Evolutionary conservation across 257 asterid species (phyloP).

Genomic region (Vinca minor): DNA sequence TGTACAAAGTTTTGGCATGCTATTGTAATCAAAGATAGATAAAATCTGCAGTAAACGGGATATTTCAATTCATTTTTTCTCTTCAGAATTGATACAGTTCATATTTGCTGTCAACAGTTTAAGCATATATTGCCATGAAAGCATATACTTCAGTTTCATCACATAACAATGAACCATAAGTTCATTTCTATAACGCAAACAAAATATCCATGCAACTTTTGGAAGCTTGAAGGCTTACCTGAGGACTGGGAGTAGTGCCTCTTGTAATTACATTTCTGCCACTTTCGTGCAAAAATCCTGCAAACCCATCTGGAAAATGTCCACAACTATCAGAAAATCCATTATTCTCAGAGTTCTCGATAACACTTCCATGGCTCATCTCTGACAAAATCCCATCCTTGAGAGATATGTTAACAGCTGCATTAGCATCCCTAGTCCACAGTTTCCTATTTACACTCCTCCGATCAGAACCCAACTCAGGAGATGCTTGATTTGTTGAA

Average conservation of each 20-base stretch:
- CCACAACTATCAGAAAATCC: constrained; percentile 31
- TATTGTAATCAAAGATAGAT: not conserved
- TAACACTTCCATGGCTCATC: constrained; percentile 27
- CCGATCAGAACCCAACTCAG: constrained; percentile 21
- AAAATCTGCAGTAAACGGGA: not conserved
- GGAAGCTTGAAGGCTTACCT: constrained; percentile 30
- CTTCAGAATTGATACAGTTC: not conserved
- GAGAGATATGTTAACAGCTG: constrained; percentile 61
- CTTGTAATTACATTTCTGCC: constrained; percentile 27
- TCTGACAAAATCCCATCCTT: constrained; percentile 78
- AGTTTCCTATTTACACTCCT: constrained; percentile 71
- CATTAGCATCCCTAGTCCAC: constrained; percentile 54
- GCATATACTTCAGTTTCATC: not conserved
- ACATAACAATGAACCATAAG: not conserved
- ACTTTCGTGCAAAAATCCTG: constrained; percentile 52
- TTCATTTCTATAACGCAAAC: not conserved
- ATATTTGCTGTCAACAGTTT: not conserved
- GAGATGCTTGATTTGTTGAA: constrained; percentile 43
- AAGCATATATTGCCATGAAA: not conserved
- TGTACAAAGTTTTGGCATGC: not conserved
- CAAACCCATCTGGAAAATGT: constrained; percentile 37
- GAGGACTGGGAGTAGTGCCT: constrained; percentile 72
- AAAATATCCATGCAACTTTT: not conserved
- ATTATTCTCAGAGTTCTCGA: constrained; percentile 32
- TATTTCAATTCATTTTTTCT: not conserved